Percentiles rank a stretch among this genome's conserved stretches.
Conservation (phyloP, 441 rosid species). For the Brassica balearica region DNA sequence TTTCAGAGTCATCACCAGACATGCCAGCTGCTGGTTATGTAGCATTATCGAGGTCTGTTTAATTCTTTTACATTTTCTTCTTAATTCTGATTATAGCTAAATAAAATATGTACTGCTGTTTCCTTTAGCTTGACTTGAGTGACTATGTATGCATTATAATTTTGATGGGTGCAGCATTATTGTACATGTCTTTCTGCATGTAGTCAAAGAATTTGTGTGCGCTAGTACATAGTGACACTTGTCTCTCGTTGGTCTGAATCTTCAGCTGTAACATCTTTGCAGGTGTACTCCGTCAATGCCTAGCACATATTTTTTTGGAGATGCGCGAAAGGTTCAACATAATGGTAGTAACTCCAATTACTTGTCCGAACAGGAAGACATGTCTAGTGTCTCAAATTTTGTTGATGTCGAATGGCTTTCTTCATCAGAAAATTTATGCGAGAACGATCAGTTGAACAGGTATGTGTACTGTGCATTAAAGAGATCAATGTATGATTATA, state of each 20-base stretch:
- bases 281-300: slow-evolving; percentile 83
- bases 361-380: slow-evolving; percentile 70
- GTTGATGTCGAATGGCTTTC: slow-evolving; percentile 83
- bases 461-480: slow-evolving; percentile 33
- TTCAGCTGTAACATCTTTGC: slow-evolving; percentile 23
- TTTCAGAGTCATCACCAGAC: slow-evolving; percentile 59
- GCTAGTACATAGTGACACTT: slow-evolving; percentile 17
- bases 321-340: slow-evolving; percentile 55
- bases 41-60: slow-evolving; percentile 70
- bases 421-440: slow-evolving; percentile 80
- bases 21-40: slow-evolving; percentile 70
- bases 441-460: slow-evolving; percentile 81
- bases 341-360: slow-evolving; percentile 54
- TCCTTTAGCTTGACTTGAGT: not conserved
- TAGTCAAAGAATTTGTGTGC: slow-evolving; percentile 8
- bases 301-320: slow-evolving; percentile 73
- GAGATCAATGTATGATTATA: not conserved
- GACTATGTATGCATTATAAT: not conserved
- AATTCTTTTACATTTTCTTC: slow-evolving; percentile 20
- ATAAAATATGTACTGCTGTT: slow-evolving; percentile 4
- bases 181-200: slow-evolving; percentile 8
- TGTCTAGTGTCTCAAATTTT: slow-evolving; percentile 77
- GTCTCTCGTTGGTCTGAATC: slow-evolving; percentile 6
- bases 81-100: slow-evolving; percentile 3
- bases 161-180: not conserved